phyloP scores from a whole-genome alignment of 306 rosid species.

The Benincasa hispida region DNA sequence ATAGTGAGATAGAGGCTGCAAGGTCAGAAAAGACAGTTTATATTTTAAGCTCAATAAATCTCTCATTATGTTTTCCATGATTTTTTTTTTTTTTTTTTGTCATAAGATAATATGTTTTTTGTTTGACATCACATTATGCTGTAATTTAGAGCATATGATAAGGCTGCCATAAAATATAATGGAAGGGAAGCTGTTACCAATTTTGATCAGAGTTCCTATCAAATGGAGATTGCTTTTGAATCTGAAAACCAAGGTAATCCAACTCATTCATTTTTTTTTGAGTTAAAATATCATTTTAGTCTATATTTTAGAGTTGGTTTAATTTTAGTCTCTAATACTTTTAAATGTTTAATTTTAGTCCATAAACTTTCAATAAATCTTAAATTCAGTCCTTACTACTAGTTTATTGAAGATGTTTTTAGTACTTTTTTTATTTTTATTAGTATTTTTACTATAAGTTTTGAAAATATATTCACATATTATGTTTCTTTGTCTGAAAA shows the following conservation, averaged over 20 bases:
- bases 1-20: conserved; percentile 91
- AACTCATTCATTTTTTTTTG: neutral
- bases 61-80: neutral
- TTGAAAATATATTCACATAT: too few relatives aligned
- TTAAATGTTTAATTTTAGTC: too few relatives aligned
- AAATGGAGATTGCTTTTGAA: conserved; percentile 33
- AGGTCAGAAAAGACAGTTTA: conserved; percentile 35
- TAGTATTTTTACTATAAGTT: too few relatives aligned
- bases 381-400: too few relatives aligned
- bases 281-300: too few relatives aligned
- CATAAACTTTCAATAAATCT: too few relatives aligned
- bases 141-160: conserved; percentile 71
- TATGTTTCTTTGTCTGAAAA: too few relatives aligned
- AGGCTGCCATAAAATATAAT: conserved; percentile 76
- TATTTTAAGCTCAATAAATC: neutral
- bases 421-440: too few relatives aligned
- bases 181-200: conserved; percentile 88
- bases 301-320: too few relatives aligned
- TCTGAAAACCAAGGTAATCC: conserved; percentile 37
- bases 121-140: neutral
- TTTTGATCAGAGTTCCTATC: conserved; percentile 55
- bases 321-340: too few relatives aligned
- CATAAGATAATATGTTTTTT: neutral
- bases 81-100: neutral
- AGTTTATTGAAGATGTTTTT: too few relatives aligned